Evolutionary conservation across 805 yeast genomes (phyloP), one percentile per base, ranked within the genome.

Genomic region (Teunomyces stri): DNA sequence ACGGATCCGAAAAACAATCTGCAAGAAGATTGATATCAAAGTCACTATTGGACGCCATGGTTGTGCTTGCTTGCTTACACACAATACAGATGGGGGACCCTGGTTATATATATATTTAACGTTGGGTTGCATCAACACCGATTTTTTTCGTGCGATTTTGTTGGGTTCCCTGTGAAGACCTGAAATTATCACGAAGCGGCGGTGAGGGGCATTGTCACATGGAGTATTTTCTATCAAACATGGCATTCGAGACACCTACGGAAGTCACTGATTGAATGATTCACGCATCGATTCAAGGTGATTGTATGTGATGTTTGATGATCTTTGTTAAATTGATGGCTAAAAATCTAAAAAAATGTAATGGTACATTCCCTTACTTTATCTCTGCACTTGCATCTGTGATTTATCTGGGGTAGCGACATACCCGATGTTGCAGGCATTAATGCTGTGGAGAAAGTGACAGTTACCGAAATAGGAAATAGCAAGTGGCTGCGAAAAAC

Each of bases 1-100:
- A 57, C 15, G 75, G 75, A 2, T 52, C 34, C 1, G 51, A 42
- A 13, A 62, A 55, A 0, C 71, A 66, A 54, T 68, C 61, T 7
- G 69, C 69, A 30, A 72, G 60, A 43, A 72, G 60, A 51, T 72
- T 72, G 49, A 72, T 61, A 48, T 72, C 75, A 44, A 72, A 61
- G 40, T 60, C 53, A n/a, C 28, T 37, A 4, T 37, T 27, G 10
- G 15, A 20, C n/a, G 25, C 9, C 40, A 37, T 37, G 13, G 40
- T 7, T 18, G 2, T 18, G 20, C 20, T n/a, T 25, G 16, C 10
- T 9, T 7, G 27, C 27, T 25, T 11, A 9, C 11, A 1, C 11
- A 25, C 27, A 20, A 20, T 21, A 18, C 27, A n/a, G 38, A 35
- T 21, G 25, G 25, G 6, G 7, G 38, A n/a, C 25, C 7, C 22